Evolutionary conservation across 2,329 filamentous ascomycete species (phyloP), one percentile per base, ranked within the genome.

Genomic region (Penicillium sp.): DNA sequence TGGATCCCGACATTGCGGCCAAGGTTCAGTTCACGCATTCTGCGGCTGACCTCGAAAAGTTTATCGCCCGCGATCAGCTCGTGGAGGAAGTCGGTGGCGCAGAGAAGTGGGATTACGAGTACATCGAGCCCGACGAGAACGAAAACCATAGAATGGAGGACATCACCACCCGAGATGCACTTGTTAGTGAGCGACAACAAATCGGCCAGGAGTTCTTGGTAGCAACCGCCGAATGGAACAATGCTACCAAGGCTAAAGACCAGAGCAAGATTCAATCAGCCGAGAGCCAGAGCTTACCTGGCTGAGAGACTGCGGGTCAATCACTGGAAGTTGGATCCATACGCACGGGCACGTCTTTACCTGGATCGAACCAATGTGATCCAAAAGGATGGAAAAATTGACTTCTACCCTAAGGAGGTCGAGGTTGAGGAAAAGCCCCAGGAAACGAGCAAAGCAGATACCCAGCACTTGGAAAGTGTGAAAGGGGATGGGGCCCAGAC

Each of bases 11-110:
- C 8, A 91, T 98, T 20, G 91, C 91, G 16, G 79, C 81, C 64
- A 97, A 97, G 69, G 86, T 97, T 13, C 83, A 95, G 66, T 96
- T 96, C 67, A 90, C 86, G 45, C 90, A 87, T 62, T 86, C 80
- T 55, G 73, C 82, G 42, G 78, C 84, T 44, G 90, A 95, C 43
- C 74, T 97, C 40, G 78, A 85, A 50, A 75, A 83, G 46, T 95
- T 84, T 62, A 84, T 97, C 48, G 77, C 80, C 8, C 74, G 74
- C 35, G 74, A 75, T 35, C 81, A 84, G 37, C 85, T 96, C 52
- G 78, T 84, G 41, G 86, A 84, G 60, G 89, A 94, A 51, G 76
- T 95, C 2, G 90, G 88, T 16, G 91, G 91, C 34, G 79, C 85
- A 6, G 89, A 95, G 56, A 77, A 88, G 50, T 96, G 86, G 82